Evolutionary conservation across 495 filamentous ascomycete genomes (phyloP), one percentile per base, ranked within the genome.

Genomic region (Aspergillus diversus): DNA sequence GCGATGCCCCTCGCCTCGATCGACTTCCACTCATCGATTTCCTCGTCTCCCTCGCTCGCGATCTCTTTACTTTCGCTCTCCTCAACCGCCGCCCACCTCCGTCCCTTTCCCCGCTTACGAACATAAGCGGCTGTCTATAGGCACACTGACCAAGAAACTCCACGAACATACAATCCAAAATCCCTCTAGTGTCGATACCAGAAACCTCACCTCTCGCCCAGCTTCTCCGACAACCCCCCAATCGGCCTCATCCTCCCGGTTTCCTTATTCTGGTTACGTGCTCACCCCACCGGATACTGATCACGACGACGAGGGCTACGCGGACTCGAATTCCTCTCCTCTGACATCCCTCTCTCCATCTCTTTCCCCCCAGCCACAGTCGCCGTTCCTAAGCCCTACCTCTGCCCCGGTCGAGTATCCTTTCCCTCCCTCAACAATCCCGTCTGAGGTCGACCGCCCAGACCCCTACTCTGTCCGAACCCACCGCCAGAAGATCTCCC

Each of bases 271-370:
- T 7, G 71, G 71, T 33, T 75, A 77, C 63, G 66, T 79, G 62
- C 70, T 80, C 9, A 80, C 78, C 1, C 78, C 78, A 5, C 76
- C 78, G 9, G 76, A 80, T 56, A 80, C 77, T 27, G 79, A 80
- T 63, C 75, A 75, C 17, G 76, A 77, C 42, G 77, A 80, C 27
- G 78, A 78, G 33, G 70, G 72, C 32, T 73, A 66, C 54, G 55
- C 51, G 11, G 66, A 71, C 17, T 74, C 70, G 4, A 71, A 74
- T 16, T 70, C 73, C 7, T 68, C 67, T 0, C 61, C 69, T 37
- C 59, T 61, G 16, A 54, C 52, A n/a, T 57, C 50, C 31, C 39
- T 53, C 16, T 59, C 56, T 5, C 55, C 68, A 9, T 63, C 64
- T 1, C 60, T 67, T 49, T 65, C 70, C 1, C 63, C 68, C 4